Conservation (phyloP, 495 filamentous ascomycete species). For the Hypoxylon intermedium region DNA sequence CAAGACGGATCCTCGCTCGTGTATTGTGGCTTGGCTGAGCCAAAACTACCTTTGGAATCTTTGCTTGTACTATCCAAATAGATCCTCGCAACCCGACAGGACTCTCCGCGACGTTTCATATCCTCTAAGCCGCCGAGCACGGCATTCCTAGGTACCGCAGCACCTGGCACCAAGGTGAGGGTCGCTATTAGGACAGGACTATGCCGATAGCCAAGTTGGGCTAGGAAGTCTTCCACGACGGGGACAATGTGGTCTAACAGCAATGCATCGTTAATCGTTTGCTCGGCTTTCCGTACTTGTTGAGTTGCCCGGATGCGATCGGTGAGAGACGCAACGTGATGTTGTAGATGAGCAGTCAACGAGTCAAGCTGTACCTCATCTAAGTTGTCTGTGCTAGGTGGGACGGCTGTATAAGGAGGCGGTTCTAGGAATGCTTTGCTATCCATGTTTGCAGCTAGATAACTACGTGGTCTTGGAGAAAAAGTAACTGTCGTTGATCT, state of each 20-base stretch:
- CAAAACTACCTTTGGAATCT: conserved; percentile 28
- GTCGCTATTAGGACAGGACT: conserved; percentile 38
- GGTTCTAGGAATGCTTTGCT: conserved; percentile 33
- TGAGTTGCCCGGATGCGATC: conserved; percentile 46
- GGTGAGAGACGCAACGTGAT: conserved; percentile 50
- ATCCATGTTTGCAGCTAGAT: conserved; percentile 26
- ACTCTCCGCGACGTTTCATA: conserved; percentile 46
- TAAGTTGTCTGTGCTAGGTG: conserved; percentile 1
- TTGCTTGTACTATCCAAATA: conserved; percentile 31
- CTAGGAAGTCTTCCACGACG: conserved; percentile 48
- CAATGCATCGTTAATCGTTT: conserved; percentile 40
- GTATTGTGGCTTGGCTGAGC: neutral
- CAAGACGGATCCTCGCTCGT: conserved; percentile 28
- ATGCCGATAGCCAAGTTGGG: conserved; percentile 35
- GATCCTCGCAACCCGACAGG: conserved; percentile 44
- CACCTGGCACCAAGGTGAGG: conserved; percentile 49
- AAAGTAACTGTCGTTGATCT: too few species aligned
- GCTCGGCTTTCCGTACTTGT: conserved; percentile 41
- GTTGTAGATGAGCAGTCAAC: conserved; percentile 46
- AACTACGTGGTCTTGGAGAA: too few species aligned
- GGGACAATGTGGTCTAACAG: conserved; percentile 46
- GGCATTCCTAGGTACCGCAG: conserved; percentile 43
- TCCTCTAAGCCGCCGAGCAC: conserved; percentile 46
- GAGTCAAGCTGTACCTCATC: conserved; percentile 25
- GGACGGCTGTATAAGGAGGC: conserved; percentile 45